Conservation (phyloP, 768 basidiomycete species). For the Neoboletus brunneissimus region DNA sequence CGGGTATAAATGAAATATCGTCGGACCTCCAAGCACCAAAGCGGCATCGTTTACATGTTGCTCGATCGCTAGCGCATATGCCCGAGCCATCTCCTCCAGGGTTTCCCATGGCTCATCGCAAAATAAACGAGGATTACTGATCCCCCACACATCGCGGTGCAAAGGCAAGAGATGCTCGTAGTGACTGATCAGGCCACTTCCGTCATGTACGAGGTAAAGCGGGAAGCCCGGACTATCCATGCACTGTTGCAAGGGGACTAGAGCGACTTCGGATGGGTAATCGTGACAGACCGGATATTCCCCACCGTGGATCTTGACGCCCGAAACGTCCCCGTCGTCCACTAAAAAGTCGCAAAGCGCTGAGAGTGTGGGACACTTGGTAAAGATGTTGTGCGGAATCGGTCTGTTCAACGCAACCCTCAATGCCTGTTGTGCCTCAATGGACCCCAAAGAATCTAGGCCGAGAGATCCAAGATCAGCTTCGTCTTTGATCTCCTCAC, state of each 20-base stretch:
- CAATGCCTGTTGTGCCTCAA: conserved; percentile 55
- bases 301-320: background rate
- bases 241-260: conserved; percentile 39
- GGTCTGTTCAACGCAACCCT: conserved; percentile 39
- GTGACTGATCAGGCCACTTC: conserved; percentile 58
- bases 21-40: conserved; percentile 58
- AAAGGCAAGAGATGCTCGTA: conserved; percentile 47
- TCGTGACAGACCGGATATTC: background rate
- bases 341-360: conserved; percentile 17
- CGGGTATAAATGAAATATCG: background rate
- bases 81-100: conserved; percentile 49
- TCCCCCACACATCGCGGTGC: conserved; percentile 55
- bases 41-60: conserved; percentile 32
- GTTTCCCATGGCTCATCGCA: conserved; percentile 45
- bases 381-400: conserved; percentile 46
- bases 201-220: conserved; percentile 70
- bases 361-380: conserved; percentile 36
- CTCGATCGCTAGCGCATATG: conserved; percentile 45
- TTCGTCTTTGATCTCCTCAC: conserved; percentile 42
- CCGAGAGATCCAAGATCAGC: conserved; percentile 50
- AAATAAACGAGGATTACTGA: conserved; percentile 54
- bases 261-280: conserved; percentile 28
- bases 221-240: conserved; percentile 30
- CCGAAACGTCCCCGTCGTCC: background rate
- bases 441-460: conserved; percentile 61